Base-by-base conservation (phyloP, 768 basidiomycete genomes). In the Tricholoma sp. region DNA sequence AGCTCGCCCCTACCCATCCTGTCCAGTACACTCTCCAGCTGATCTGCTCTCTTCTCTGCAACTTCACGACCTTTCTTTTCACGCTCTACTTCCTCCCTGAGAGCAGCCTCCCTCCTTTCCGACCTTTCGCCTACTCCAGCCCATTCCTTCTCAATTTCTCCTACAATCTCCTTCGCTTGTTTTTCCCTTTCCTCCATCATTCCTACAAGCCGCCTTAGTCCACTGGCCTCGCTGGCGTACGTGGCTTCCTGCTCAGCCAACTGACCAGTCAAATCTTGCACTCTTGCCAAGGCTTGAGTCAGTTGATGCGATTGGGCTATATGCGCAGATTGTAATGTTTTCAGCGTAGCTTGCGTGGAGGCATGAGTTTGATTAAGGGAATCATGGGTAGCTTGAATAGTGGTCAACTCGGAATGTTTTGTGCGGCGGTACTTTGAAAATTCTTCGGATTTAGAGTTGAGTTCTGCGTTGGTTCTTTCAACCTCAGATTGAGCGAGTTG, bases 181-280 rank as follows among this genome's bases (percentile, higher is more conserved):
- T 85, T 84, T 68, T 94, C 93, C 35, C 94, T 81, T 56, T 88
- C 88, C 68, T 98, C 93, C 78, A 97, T 86, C 76, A 94, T 83
- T 6, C 80, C 74, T 10, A 94, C 86, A 16, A 97, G 76, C 29
- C 93, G 80, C 57, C 83, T 82, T 62, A 94, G 72, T 11, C 84
- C 83, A 39, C 80, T 83, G 2, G 86, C 84, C 68, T 98, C 94
- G 57, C 79, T 82, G 0, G 87, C 79, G 67, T 91, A 95, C 1
- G 84, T 85, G 0, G 87, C 84, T 63, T 96, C 93, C 63, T 91
- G 88, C 63, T 91, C 90, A 2, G 91, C 93, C 11, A 94, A 76
- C 59, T 87, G 85, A 5, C 86, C 84, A 34, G 83, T 84, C 37
- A 95, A 77, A 56, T 84, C 84, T 62, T 91, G 86, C 16, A 91